Evolutionary conservation across 331 rosid species (phyloP).

Genomic region (Quercus phellos): DNA sequence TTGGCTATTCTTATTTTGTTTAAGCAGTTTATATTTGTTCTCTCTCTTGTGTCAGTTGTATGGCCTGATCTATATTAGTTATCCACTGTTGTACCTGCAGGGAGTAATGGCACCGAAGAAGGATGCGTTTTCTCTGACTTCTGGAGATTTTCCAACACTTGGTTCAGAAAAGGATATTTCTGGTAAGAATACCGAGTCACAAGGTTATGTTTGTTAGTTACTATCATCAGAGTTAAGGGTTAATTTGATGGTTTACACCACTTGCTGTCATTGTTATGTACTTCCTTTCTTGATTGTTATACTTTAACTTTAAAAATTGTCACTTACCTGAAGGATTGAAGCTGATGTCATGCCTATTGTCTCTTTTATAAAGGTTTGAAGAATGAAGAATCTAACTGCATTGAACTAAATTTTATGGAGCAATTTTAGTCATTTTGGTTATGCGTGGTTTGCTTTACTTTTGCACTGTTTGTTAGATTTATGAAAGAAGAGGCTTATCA

Average conservation of each 20-base stretch:
- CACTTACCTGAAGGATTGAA: not conserved
- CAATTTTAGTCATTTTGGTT: not conserved
- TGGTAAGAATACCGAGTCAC: constrained; percentile 49
- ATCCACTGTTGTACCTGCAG: constrained; percentile 29
- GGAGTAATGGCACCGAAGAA: constrained; percentile 49
- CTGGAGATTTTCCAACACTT: constrained; percentile 95
- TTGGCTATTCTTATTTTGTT: not conserved
- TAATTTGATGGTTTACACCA: not conserved
- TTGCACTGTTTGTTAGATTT: not conserved
- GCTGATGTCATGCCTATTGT: not conserved
- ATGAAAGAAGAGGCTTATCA: not conserved
- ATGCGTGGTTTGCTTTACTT: not conserved
- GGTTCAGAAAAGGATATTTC: constrained; percentile 80
- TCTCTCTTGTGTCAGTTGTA: not conserved
- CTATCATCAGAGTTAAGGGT: not conserved
- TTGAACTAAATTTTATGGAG: constrained; percentile 3
- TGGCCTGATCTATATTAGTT: not conserved
- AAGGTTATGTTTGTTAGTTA: constrained; percentile 33
- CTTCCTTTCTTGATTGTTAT: not conserved
- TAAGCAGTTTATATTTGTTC: too few relatives aligned
- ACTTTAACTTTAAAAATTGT: not conserved
- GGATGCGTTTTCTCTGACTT: constrained; percentile 69
- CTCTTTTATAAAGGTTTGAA: not conserved
- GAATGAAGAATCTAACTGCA: constrained; percentile 5
- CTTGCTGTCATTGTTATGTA: not conserved